Evolutionary conservation across 2,329 filamentous ascomycete genomes (phyloP).

Genomic region (Beauveria sp.): DNA sequence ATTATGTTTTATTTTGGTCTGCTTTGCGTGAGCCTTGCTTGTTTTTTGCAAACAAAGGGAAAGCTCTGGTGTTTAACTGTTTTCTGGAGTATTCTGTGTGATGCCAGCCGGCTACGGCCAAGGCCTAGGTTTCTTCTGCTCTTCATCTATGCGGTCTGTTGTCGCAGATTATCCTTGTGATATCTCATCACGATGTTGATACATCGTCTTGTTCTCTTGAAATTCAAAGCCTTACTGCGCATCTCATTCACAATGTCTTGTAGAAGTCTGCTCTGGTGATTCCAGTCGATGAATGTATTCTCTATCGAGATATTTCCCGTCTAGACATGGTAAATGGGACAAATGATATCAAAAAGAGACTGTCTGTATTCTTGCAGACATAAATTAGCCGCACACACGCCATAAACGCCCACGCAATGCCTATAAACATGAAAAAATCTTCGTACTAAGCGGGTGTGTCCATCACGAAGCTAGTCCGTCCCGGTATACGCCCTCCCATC

Average conservation of each 20-base stretch:
- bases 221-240: neutral
- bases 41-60: neutral
- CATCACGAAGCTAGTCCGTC: slow-evolving; percentile 18
- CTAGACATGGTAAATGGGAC: neutral
- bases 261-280: neutral
- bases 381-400: neutral
- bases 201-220: neutral
- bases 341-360: neutral
- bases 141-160: neutral
- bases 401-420: slow-evolving; percentile 14
- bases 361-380: neutral
- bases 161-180: neutral
- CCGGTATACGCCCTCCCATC: slow-evolving; percentile 46
- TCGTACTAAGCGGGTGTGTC: neutral
- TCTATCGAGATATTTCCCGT: neutral
- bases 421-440: neutral
- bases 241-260: neutral
- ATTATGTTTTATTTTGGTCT: neutral
- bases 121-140: neutral
- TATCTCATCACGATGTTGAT: neutral
- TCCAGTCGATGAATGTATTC: neutral
- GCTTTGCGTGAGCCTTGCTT: neutral
- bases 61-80: neutral
- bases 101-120: neutral
- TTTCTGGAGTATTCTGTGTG: neutral